These are phyloP conservation scores for Coniochaeta ligniaria DNA, from an alignment of 2,329 filamentous ascomycete species.

Conservation along the genomic window DNA sequence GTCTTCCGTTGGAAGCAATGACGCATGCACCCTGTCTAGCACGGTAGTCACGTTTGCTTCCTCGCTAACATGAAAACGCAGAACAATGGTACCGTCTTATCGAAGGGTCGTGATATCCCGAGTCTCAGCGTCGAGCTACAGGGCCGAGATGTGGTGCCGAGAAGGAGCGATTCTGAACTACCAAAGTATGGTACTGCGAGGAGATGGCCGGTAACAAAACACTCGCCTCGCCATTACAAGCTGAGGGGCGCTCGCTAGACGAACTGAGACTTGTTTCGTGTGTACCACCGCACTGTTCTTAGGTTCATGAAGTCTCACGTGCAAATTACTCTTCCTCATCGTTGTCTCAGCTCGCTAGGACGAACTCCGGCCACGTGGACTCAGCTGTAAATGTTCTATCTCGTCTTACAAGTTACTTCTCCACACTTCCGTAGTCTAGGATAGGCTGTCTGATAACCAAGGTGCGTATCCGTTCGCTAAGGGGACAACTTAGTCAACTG, in stretches of 20 bases:
- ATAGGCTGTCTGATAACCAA: neutral
- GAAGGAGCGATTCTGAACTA: neutral
- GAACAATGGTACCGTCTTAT: neutral
- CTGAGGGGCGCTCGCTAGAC: neutral
- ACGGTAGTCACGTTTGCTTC: neutral
- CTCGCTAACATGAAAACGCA: neutral
- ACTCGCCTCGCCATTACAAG: neutral
- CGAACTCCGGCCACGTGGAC: too few species aligned
- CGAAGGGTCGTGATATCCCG: neutral
- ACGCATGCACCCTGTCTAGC: neutral
- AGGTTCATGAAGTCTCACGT: neutral
- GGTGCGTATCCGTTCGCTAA: neutral
- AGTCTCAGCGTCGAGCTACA: neutral
- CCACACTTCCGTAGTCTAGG: neutral
- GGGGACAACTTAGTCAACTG: neutral
- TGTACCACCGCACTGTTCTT: neutral
- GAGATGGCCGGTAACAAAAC: neutral
- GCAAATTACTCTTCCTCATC: neutral
- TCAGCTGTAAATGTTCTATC: too few species aligned
- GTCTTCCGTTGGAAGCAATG: slow-evolving; percentile 1
- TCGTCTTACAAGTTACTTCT: too few species aligned
- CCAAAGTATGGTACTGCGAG: neutral
- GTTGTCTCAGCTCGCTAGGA: neutral
- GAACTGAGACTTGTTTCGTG: neutral
- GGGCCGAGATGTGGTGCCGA: neutral